Base-by-base conservation (phyloP, 164 flowering plant genomes). In the Macadamia integrifolia region DNA sequence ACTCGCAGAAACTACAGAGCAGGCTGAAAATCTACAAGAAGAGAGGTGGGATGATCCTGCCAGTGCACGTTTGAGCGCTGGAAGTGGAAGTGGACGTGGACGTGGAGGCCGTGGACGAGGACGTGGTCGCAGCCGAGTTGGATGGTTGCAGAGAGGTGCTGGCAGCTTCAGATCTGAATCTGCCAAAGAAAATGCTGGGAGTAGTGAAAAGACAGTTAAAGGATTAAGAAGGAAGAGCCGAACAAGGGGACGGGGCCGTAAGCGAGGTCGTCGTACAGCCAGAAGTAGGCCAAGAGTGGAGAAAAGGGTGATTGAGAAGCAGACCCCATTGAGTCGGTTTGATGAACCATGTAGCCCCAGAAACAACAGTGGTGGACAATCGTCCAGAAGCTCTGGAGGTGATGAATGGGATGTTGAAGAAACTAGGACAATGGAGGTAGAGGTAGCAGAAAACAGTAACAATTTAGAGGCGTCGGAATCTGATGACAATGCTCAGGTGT, bases 161-260 rank as follows among this genome's bases (percentile, higher is more conserved):
- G 66, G 66, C 64, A 35, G 40, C 40, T 65, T 80, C 52, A 77
- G 76, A 74, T 48, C 74, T 56, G 83, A 79, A 69, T 48, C 80
- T 66, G 58, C 64, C 61, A 79, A 65, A 50, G 74, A 58, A 71
- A 76, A 49, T 46, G 70, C 67, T 32, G 60, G 77, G 18, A 74
- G 57, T 15, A 66, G 60, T 60, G 83, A 72, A 15, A 77, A 69
- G 67, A 61, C 74, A 7, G 80, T 66, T 9, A 77, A 64, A 14
- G 60, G 75, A 59, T 68, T 73, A 43, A 78, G 75, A 31, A 73
- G 84, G 79, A 86, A 81, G 79, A 81, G 84, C 35, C 81, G 75
- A 58, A 17, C 82, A 29, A 86, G 85, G 60, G 90, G 82, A 52
- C 75, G 82, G 65, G 90, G 91, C 49, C 85, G 78, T 23, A 82